Conservation (phyloP, 768 basidiomycete species). For the Clathrus columnatus region DNA sequence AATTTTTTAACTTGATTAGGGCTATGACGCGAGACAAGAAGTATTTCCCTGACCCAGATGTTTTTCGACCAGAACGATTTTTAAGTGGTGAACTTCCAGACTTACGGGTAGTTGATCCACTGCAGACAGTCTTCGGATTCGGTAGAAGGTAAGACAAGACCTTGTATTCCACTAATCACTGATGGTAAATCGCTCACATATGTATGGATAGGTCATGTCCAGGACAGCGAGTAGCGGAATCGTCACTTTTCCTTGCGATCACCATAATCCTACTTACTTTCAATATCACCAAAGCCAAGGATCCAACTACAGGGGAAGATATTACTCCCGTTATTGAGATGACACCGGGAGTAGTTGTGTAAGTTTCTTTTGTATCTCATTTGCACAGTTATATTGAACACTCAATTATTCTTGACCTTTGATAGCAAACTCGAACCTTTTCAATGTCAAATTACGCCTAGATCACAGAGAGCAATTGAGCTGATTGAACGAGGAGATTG, state of each 20-base stretch:
- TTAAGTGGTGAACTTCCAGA: neutral
- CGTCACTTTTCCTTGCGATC: constrained; percentile 28
- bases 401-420: too few species aligned
- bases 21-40: neutral
- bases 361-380: too few species aligned
- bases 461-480: too few species aligned
- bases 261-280: constrained; percentile 30
- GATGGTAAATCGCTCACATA: neutral
- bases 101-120: neutral
- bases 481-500: too few species aligned
- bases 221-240: constrained; percentile 36
- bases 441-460: too few species aligned
- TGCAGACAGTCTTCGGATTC: neutral
- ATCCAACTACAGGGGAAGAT: constrained; percentile 15
- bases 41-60: constrained; percentile 2
- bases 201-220: constrained; percentile 22
- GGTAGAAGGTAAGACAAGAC: neutral
- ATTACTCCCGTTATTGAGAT: neutral
- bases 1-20: neutral
- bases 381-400: too few species aligned
- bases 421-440: too few species aligned
- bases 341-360: too few species aligned
- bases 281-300: constrained; percentile 31
- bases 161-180: neutral
- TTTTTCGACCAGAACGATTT: constrained; percentile 9